Percentiles rank a stretch among this genome's conserved stretches.
Conservation (phyloP, 805 yeast genomes). For the Spathaspora passalidarum region DNA sequence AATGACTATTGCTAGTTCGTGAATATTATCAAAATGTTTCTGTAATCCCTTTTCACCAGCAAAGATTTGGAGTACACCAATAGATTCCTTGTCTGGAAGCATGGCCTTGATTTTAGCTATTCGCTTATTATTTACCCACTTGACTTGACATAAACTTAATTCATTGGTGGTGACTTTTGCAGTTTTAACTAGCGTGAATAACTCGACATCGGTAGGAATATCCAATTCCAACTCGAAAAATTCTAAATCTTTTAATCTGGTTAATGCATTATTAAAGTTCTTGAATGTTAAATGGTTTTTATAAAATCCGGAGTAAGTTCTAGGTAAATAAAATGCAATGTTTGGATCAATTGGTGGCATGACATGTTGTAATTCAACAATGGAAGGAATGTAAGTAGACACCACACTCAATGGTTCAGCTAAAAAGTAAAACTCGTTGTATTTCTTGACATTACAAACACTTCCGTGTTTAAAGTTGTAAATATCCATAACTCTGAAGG, state of each 20-base stretch:
- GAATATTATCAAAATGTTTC: slow-evolving; percentile 53
- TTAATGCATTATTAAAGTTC: slow-evolving; percentile 73
- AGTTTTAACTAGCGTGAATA: slow-evolving; percentile 57
- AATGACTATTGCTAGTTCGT: slow-evolving; percentile 68
- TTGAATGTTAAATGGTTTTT: slow-evolving; percentile 51
- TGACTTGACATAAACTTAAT: slow-evolving; percentile 72
- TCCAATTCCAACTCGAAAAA: slow-evolving; percentile 73
- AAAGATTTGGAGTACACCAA: slow-evolving; percentile 74
- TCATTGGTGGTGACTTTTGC: slow-evolving; percentile 47
- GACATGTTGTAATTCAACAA: slow-evolving; percentile 78
- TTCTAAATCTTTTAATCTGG: slow-evolving; percentile 72
- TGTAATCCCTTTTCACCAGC: slow-evolving; percentile 65
- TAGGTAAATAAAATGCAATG: slow-evolving; percentile 77
- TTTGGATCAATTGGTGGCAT: slow-evolving; percentile 79
- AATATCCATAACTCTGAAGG: slow-evolving; percentile 76
- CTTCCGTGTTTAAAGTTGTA: slow-evolving; percentile 34
- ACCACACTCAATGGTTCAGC: slow-evolving; percentile 72
- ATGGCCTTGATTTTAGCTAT: slow-evolving; percentile 77
- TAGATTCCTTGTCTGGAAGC: slow-evolving; percentile 63
- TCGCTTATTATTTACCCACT: slow-evolving; percentile 62
- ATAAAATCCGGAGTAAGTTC: slow-evolving; percentile 81
- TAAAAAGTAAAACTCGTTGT: slow-evolving; percentile 68
- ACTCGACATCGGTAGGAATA: slow-evolving; percentile 68
- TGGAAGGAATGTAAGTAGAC: slow-evolving; percentile 83
- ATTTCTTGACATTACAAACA: slow-evolving; percentile 28